phyloP scores from a whole-genome alignment of 2,329 filamentous ascomycete genomes.

The Onygenales sp. region DNA sequence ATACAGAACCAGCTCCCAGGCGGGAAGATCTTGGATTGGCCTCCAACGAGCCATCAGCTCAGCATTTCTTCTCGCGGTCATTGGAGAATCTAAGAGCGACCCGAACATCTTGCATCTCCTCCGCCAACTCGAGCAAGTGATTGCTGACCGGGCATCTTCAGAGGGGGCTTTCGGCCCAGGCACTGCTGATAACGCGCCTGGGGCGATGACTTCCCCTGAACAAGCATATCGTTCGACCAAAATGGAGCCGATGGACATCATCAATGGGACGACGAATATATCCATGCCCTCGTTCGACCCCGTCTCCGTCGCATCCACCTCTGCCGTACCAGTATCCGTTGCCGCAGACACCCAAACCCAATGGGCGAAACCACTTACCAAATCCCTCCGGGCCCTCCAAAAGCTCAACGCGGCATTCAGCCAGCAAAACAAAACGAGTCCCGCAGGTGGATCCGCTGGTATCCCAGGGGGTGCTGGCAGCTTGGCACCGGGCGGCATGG shows the following conservation, averaged over 20 bases:
- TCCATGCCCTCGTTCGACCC: constrained; percentile 16
- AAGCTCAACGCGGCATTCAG: constrained; percentile 35
- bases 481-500: not conserved
- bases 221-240: not conserved
- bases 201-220: not conserved
- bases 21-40: constrained; percentile 37
- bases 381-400: constrained; percentile 36
- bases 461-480: constrained; percentile 4
- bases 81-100: constrained; percentile 35
- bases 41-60: constrained; percentile 39
- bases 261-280: constrained; percentile 22
- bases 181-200: not conserved
- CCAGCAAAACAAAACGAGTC: constrained; percentile 15
- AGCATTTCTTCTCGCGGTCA: constrained; percentile 37
- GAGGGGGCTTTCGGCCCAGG: constrained; percentile 22
- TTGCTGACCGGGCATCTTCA: constrained; percentile 31
- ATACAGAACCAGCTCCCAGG: constrained; percentile 32
- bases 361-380: constrained; percentile 38
- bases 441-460: constrained; percentile 12
- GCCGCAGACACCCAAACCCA: constrained; percentile 29
- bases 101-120: constrained; percentile 30
- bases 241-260: constrained; percentile 12
- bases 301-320: constrained; percentile 17
- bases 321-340: constrained; percentile 19
- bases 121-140: constrained; percentile 34